A percentile compares a stretch with the other conserved stretches of the same genome.
Conservation (phyloP, 1,284 basidiomycete genomes). For the Xerocomus minutiporus region DNA sequence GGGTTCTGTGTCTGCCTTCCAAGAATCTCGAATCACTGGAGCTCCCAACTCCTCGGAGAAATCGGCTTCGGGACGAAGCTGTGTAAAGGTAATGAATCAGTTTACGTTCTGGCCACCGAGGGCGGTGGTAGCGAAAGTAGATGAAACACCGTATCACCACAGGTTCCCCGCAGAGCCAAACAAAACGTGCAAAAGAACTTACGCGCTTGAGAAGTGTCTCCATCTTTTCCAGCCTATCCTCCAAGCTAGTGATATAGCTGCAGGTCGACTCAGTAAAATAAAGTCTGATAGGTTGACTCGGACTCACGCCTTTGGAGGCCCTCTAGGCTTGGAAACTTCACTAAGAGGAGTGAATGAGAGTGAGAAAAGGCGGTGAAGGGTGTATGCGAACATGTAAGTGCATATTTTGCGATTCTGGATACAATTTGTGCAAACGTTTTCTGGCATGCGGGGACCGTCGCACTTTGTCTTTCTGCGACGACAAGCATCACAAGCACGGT, state of each 20-base stretch:
- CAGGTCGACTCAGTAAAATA: not conserved
- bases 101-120: not conserved
- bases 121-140: not conserved
- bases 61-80: constrained; percentile 69
- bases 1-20: constrained; percentile 46
- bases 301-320: constrained; percentile 77
- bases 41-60: constrained; percentile 68
- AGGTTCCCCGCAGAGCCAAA: not conserved
- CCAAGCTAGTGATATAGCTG: constrained; percentile 73
- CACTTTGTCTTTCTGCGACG: constrained; percentile 65
- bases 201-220: constrained; percentile 68
- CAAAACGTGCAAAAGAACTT: constrained; percentile 26
- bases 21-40: constrained; percentile 64
- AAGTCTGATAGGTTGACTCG: not conserved
- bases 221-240: constrained; percentile 70
- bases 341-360: constrained; percentile 33
- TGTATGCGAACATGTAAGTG: constrained; percentile 61
- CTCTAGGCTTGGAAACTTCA: constrained; percentile 75
- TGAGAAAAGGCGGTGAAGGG: not conserved
- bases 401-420: constrained; percentile 58
- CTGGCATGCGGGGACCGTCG: constrained; percentile 58
- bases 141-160: not conserved
- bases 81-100: constrained; percentile 14
- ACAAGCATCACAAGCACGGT: constrained; percentile 69
- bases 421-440: constrained; percentile 72